Percentiles rank a stretch among this genome's conserved stretches.
Evolutionary conservation across 2,329 filamentous ascomycete genomes (phyloP).

Genomic region (Chaetomiaceae sp.): DNA sequence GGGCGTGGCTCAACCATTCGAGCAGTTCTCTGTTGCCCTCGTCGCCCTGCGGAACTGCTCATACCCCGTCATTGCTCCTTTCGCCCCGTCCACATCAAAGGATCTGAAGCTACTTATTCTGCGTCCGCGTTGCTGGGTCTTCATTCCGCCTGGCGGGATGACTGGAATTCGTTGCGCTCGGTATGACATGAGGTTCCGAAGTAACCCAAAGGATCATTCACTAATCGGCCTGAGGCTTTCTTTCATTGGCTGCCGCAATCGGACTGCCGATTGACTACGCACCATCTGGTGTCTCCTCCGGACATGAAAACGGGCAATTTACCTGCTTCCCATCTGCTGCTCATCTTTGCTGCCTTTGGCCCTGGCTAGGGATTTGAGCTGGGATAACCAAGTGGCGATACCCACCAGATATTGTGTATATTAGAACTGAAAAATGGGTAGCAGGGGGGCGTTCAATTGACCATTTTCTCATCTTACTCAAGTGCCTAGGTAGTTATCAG

Average conservation of each 20-base stretch:
- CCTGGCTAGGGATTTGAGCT: background rate
- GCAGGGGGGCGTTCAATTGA: background rate
- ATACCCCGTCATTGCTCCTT: background rate
- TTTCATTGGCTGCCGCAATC: background rate
- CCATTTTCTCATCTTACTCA: background rate
- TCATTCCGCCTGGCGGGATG: background rate
- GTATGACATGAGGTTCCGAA: conserved; percentile 7
- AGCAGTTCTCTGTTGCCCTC: background rate
- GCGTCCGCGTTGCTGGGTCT: background rate
- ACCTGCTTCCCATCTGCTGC: background rate
- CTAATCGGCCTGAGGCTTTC: background rate
- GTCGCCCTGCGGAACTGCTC: background rate
- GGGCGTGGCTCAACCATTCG: conserved; percentile 1
- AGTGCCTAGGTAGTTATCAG: too few species aligned
- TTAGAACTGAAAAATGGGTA: background rate
- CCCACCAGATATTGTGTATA: conserved; percentile 3
- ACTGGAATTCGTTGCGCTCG: background rate
- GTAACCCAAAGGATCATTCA: background rate
- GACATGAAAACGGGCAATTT: background rate
- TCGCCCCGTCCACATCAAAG: background rate
- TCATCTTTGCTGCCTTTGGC: background rate
- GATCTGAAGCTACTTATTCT: background rate
- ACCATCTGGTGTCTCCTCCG: background rate
- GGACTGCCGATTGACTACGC: background rate
- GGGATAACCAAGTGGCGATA: background rate